Conservation (phyloP, 2,329 filamentous ascomycete genomes). For the Didymella lethalis region DNA sequence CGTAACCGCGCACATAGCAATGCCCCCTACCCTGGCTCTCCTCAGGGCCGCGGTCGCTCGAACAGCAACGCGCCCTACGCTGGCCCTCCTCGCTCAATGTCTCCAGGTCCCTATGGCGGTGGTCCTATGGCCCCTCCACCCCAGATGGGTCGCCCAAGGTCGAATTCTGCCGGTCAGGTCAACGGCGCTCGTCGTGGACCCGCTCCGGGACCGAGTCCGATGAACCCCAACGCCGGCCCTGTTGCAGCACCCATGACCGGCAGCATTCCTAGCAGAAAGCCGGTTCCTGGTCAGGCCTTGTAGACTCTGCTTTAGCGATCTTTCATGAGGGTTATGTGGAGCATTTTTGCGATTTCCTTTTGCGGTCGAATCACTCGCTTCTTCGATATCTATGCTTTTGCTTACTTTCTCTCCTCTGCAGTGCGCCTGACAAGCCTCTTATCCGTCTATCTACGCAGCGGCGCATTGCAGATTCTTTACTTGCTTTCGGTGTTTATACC, state of each 20-base stretch:
- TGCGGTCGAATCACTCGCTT: constrained; percentile 12
- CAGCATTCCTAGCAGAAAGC: constrained; percentile 54
- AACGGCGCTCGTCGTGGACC: constrained; percentile 38
- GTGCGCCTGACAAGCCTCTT: constrained; percentile 8
- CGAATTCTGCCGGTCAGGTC: constrained; percentile 49
- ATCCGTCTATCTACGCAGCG: background rate
- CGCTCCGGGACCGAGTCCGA: constrained; percentile 48
- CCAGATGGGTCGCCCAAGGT: constrained; percentile 45
- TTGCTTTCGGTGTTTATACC: constrained; percentile 34
- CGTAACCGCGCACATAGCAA: constrained; percentile 50
- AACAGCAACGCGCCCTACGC: constrained; percentile 52
- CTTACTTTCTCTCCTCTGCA: constrained; percentile 21
- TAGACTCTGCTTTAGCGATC: constrained; percentile 28
- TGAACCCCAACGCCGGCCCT: constrained; percentile 33
- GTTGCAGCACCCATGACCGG: constrained; percentile 11
- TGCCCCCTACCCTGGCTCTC: constrained; percentile 40
- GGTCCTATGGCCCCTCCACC: constrained; percentile 45
- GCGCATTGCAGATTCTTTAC: constrained; percentile 9
- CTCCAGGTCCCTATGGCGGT: constrained; percentile 51
- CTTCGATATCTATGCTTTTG: constrained; percentile 20
- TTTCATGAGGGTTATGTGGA: constrained; percentile 35
- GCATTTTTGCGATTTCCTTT: constrained; percentile 27
- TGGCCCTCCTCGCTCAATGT: constrained; percentile 48
- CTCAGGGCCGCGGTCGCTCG: constrained; percentile 38
- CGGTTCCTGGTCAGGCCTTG: constrained; percentile 57